Evolutionary conservation across 495 filamentous ascomycete genomes (phyloP), one percentile per base, ranked within the genome.

Genomic region (Aspergillus ellipticus): DNA sequence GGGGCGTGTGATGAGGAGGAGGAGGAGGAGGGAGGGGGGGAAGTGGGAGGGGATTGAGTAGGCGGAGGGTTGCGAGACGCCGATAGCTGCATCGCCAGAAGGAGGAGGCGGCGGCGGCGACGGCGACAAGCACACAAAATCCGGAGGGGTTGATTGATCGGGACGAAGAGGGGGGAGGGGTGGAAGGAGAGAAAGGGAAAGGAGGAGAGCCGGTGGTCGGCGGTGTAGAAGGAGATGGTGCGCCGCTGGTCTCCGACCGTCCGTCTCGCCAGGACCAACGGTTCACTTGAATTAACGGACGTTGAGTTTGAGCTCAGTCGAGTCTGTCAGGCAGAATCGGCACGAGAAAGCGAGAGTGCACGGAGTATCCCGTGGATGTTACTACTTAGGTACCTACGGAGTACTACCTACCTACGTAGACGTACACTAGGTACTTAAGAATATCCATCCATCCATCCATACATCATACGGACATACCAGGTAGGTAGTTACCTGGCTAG

Each of bases 81-180:
- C 53, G 61, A 62, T 53, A 59, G 35, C 58, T 63, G 57, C 62
- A 63, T 61, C 43, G 52, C 57, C 55, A 50, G 54, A 61, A 62
- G 55, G 61, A 58, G 61, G 56, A 55, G 54, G 62, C 55, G 43
- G 55, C 21, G 49, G 37, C 37, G 51, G 54, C 43, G 53, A 54
- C 48, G 41, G 43, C 43, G 22, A 20, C 43, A 53, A 47, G 24
- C 43, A 52, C 39, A 47, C 52, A 53, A 58, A 55, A 65, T 63
- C 57, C 62, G 61, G 66, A 68, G 64, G 66, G 66, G 68, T 70
- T 67, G 65, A 28, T n/a, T n/a, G n/a, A 65, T 65, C 58, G 59
- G 54, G 57, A 55, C 22, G 58, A 33, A 42, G 51, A 50, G 39
- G 46, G 45, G 49, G 49, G 50, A 47, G 63, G 61, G 57, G 53